A percentile compares a stretch with the other conserved stretches of the same genome.
Conservation (phyloP, 305 asterid genomes). For the Rubia tinctorum region DNA sequence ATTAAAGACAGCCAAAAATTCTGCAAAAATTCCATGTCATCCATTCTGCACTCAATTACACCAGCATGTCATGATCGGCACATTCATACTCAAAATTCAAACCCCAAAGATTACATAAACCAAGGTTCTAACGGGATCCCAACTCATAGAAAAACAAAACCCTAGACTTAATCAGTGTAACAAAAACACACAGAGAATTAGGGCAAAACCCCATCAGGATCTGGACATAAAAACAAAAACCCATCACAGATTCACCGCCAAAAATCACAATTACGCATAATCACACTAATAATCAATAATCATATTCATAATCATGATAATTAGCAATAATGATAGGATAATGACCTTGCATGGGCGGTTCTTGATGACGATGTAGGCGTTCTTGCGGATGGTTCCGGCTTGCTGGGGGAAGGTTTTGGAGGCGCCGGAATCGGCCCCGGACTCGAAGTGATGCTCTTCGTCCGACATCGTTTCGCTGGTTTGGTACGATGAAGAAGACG, state of each 20-base stretch:
- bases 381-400: conserved; percentile 71
- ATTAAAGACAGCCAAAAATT: neutral
- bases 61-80: neutral
- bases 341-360: conserved; percentile 68
- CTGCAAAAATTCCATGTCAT: neutral
- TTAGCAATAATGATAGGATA: neutral
- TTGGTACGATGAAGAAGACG: neutral
- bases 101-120: neutral
- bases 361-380: conserved; percentile 61
- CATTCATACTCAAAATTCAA: neutral
- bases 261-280: no score
- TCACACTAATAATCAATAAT: neutral
- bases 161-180: neutral
- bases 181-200: neutral
- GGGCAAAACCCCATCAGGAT: conserved; percentile 16
- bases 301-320: neutral
- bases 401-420: conserved; percentile 70
- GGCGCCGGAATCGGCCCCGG: conserved; percentile 72
- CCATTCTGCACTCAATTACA: neutral
- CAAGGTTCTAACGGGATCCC: neutral
- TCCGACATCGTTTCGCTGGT: conserved; percentile 41
- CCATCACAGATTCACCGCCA: conserved; percentile 13
- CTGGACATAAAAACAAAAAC: conserved; percentile 15
- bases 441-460: conserved; percentile 77
- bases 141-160: neutral